Base-by-base conservation (phyloP, 73 alveolate genomes). In the Blepharisma japonicum region DNA sequence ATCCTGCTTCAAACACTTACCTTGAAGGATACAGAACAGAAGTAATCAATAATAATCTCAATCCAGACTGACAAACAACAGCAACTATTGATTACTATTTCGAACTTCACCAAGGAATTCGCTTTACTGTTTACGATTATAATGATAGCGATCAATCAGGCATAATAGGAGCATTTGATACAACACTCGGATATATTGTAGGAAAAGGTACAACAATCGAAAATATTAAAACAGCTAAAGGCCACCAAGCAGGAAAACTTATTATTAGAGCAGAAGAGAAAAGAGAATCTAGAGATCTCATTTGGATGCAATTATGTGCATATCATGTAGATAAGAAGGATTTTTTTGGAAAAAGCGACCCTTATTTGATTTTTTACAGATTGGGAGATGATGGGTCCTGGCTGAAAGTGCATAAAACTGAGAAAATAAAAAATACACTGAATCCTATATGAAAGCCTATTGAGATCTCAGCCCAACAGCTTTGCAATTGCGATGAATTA, bases 151-250 rank as follows among this genome's bases (percentile, higher is more conserved):
- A 81, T n/a, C 68, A 55, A n/a, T 78, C 81, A 39, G 97, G 88
- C 20, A 54, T 68, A 67, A 80, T 91, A 54, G 96, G 96, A 5
- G 71, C 54, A 46, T 55, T 68, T 47, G 88, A 88, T 55, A 83
- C 92, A 7, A 89, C 97, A 39, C 83, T 90, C 6, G 98, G 97
- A 45, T 80, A 86, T 21, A 72, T 93, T n/a, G 71, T 85, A 54
- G 97, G 98, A 5, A 61, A 95, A 45, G 66, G 55, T 25, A 88
- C 88, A 11, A 85, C 88, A 49, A 74, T 91, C 39, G 21, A 56
- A 2, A 55, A 71, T 23, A 83, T 77, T 50, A 55, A 68, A 25
- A 25, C 71, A 84, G 39, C 80, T 68, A 45, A 83, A 48, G 71
- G 77, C 54, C 86, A 68, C 18, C 78, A 79, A 6, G 49, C 83